Conservation (phyloP, 768 basidiomycete genomes). For the Kwoniella sp. region DNA sequence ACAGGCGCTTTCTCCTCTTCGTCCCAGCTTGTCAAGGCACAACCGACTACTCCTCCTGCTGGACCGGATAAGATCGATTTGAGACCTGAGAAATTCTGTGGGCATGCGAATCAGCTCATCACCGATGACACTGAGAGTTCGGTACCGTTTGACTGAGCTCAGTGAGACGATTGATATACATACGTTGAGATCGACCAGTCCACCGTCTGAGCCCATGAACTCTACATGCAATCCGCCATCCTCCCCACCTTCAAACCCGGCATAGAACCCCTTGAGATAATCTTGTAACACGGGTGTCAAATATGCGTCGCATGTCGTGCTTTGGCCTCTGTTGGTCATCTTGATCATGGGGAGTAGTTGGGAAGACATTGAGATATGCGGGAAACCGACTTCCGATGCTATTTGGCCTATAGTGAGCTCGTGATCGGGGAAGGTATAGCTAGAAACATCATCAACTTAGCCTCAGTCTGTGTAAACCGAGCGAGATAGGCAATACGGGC, state of each 20-base stretch:
- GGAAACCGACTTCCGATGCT: constrained; percentile 80
- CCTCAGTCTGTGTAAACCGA: no score
- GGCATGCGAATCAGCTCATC: constrained; percentile 7
- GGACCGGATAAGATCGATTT: constrained; percentile 87
- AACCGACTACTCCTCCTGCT: constrained; percentile 94
- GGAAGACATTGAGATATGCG: constrained; percentile 83
- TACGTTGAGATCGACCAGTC: constrained; percentile 45
- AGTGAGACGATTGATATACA: no score
- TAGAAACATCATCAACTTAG: neutral
- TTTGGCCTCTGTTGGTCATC: constrained; percentile 47
- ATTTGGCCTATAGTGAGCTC: constrained; percentile 71
- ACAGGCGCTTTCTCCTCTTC: constrained; percentile 72
- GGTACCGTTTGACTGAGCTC: no score
- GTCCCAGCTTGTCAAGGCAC: constrained; percentile 86
- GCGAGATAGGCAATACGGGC: no score
- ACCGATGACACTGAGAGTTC: neutral
- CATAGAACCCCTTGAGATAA: constrained; percentile 44
- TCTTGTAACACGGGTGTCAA: constrained; percentile 44
- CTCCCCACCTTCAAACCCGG: constrained; percentile 44
- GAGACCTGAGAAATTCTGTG: constrained; percentile 80
- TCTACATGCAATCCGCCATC: constrained; percentile 27
- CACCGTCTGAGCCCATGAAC: constrained; percentile 90
- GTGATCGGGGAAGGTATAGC: constrained; percentile 76
- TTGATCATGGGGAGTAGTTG: constrained; percentile 39
- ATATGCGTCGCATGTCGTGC: constrained; percentile 46